These are phyloP conservation scores for Tulasnella sp. DNA, from an alignment of 768 basidiomycete species.

Conservation along the genomic window DNA sequence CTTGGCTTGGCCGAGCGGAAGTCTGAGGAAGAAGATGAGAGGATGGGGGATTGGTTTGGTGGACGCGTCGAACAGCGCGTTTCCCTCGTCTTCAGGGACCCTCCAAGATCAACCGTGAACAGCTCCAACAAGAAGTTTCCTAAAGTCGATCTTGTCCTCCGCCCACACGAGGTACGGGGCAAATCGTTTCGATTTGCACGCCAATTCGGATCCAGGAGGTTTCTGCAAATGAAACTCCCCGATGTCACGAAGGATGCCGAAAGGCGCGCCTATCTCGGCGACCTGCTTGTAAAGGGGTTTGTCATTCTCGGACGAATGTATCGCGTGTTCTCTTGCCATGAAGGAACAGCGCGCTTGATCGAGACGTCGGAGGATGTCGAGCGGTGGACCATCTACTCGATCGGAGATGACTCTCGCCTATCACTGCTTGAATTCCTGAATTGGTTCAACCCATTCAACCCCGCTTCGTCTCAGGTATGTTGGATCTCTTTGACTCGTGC, in stretches of 20 bases:
- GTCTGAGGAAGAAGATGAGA: conserved; percentile 12
- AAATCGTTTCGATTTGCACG: conserved; percentile 46
- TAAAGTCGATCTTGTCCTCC: conserved; percentile 29
- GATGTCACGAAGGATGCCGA: background rate
- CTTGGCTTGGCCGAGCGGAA: conserved; percentile 32
- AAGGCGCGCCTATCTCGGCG: conserved; percentile 24
- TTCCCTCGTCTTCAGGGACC: background rate
- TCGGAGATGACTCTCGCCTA: conserved; percentile 15
- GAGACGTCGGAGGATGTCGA: conserved; percentile 37
- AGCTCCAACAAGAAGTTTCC: background rate
- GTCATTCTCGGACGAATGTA: conserved; percentile 44
- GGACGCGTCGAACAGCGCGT: conserved; percentile 35
- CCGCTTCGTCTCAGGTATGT: conserved; percentile 41
- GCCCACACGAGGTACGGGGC: conserved; percentile 36
- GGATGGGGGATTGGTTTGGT: conserved; percentile 37
- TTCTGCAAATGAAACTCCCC: conserved; percentile 31
- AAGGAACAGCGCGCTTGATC: conserved; percentile 39
- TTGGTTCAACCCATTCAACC: conserved; percentile 41
- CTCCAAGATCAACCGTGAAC: background rate
- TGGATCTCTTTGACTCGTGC: background rate
- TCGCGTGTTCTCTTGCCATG: conserved; percentile 50
- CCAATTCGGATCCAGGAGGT: conserved; percentile 48
- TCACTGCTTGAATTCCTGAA: conserved; percentile 39
- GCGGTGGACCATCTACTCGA: background rate
- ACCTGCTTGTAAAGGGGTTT: conserved; percentile 40